Base-by-base conservation (phyloP, 768 basidiomycete genomes). In the Boletales sp. region DNA sequence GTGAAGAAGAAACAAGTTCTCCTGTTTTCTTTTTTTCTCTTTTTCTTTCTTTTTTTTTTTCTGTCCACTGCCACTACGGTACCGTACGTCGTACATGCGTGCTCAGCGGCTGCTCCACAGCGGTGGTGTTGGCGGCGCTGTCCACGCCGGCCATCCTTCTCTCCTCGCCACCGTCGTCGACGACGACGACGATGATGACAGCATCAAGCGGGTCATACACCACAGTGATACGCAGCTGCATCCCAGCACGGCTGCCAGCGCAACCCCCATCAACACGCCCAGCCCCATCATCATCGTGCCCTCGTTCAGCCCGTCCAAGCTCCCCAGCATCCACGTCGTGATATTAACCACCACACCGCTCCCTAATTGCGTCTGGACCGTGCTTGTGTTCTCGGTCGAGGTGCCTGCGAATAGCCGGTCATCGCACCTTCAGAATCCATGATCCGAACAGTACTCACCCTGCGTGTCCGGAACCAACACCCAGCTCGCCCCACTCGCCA, bases 181-280 rank as follows among this genome's bases (percentile, higher is more conserved):
- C 8, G 18, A 17, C 30, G 8, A 40, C 35, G 33, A 36, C 39
- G 19, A 30, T 25, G 30, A 14, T n/a, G 1, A 17, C 38, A 31
- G 82, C 87, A 12, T 66, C 21, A 21, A 21, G 21, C 21, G 21
- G 21, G 21, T 87, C 53, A 82, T 88, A 64, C 91, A 89, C 64
- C 72, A 86, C 56, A 93, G 88, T 62, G 76, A 84, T 0, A 68
- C 92, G 34, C 76, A 79, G 46, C 71, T 68, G 53, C 62, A 94
- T 14, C 69, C 87, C 51, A 71, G 69, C 49, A 83, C 80, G 58
- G 62, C 70, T 4, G 82, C 87, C 7, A 93, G 93, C 67, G 70
- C 92, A 35, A 85, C 90, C 34, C 80, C 84, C 57, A 60, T 92
- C 42, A 79, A 79, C 4, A 70, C 75, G 35, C 67, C 70, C 5